phyloP scores from a whole-genome alignment of 2,329 filamentous ascomycete species.

The Alternaria ventricosa region DNA sequence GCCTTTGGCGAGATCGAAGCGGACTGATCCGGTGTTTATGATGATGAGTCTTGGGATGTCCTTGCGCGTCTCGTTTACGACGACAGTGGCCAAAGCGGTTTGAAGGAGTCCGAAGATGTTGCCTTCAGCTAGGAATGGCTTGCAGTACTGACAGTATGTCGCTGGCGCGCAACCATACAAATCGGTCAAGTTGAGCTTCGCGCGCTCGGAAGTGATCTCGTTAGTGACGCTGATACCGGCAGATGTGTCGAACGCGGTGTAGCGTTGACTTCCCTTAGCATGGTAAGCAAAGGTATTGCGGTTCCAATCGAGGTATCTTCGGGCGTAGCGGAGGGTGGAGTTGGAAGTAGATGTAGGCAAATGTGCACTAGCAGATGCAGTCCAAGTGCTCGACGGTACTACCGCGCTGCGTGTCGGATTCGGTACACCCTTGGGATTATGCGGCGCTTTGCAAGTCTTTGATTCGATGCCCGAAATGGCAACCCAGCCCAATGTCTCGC shows the following conservation, averaged over 20 bases:
- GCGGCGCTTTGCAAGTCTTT: constrained; percentile 52
- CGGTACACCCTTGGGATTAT: constrained; percentile 51
- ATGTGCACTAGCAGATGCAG: constrained; percentile 31
- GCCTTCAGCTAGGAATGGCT: constrained; percentile 58
- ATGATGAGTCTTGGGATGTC: constrained; percentile 63
- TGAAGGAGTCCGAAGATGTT: constrained; percentile 64
- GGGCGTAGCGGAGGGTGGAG: constrained; percentile 57
- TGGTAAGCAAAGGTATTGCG: constrained; percentile 70
- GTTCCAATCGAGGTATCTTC: constrained; percentile 74
- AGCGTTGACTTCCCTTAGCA: constrained; percentile 57
- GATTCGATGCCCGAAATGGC: constrained; percentile 66
- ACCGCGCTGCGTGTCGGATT: constrained; percentile 51
- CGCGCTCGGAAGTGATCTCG: constrained; percentile 59
- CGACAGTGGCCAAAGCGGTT: constrained; percentile 58
- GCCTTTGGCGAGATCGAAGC: constrained; percentile 68
- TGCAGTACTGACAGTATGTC: constrained; percentile 65
- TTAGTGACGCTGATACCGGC: constrained; percentile 56
- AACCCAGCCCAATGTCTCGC: constrained; percentile 72
- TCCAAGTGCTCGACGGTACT: constrained; percentile 37
- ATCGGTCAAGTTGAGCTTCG: constrained; percentile 61
- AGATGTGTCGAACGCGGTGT: constrained; percentile 56
- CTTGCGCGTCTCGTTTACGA: constrained; percentile 61
- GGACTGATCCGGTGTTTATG: constrained; percentile 66
- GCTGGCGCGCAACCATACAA: constrained; percentile 67
- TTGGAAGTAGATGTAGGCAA: constrained; percentile 43